Evolutionary conservation across 768 basidiomycete genomes (phyloP), one percentile per base, ranked within the genome.

Genomic region (Suillus occidentalis): DNA sequence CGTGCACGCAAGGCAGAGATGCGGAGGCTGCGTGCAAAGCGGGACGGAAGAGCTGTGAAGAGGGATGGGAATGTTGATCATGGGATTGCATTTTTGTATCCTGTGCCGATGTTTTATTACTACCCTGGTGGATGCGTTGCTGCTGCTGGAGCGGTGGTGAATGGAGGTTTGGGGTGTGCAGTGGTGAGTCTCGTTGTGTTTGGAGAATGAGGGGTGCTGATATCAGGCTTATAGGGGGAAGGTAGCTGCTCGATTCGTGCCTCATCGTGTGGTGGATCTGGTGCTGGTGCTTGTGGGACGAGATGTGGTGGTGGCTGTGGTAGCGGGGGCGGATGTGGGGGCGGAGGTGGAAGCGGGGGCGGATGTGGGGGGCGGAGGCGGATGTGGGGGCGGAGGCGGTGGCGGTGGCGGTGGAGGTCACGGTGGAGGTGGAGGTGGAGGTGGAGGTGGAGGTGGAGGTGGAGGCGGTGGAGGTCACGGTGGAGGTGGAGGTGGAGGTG

Each of bases 41-140:
- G 67, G 39, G 70, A 69, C 34, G 68, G 59, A 22, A 57, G 57
- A 52, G 43, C 56, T 45, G 60, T 57, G 28, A 61, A 60, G n/a
- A 45, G 67, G 39, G 62, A 65, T 12, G n/a, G 22, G 18, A 37
- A n/a, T 14, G 28, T 20, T 31, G 69, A 49, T 16, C 78, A 79
- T 59, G 65, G 68, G 47, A 64, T 67, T 31, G 77, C 82, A 42
- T 84, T 84, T 67, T 72, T 84, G 58, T 67, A 70, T 49, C 73
- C 76, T 40, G 75, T 83, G 49, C 82, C 83, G 61, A 49, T 81
- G 28, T 77, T 72, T 58, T 77, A 67, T 66, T 60, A 61, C 39
- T 36, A 58, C 10, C 60, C 70, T 47, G 71, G 67, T 61, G 73
- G 75, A 3, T 68, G 60, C 22, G 67, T 63, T 28, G 63, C 22